These are phyloP conservation scores for Tephrocybe sp. DNA, from an alignment of 768 basidiomycete species.

Conservation along the genomic window DNA sequence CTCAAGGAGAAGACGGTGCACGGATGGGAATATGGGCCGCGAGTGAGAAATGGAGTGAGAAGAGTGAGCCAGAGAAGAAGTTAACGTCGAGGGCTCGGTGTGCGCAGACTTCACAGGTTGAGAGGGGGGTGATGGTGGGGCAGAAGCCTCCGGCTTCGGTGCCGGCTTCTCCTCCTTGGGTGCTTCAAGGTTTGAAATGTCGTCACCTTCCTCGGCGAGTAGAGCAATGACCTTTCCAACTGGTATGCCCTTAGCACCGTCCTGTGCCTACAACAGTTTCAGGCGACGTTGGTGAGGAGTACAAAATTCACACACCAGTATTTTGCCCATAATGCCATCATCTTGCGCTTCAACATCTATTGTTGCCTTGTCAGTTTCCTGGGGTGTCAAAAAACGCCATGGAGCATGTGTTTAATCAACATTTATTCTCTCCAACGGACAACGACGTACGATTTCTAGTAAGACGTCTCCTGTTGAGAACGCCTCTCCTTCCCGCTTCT, in stretches of 20 bases:
- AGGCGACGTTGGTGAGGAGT: background rate
- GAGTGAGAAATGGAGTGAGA: slow-evolving; percentile 48
- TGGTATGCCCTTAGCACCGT: slow-evolving; percentile 81
- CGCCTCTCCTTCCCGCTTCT: slow-evolving; percentile 80
- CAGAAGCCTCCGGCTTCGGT: slow-evolving; percentile 23
- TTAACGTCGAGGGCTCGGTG: slow-evolving; percentile 19
- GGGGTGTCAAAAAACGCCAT: slow-evolving; percentile 12
- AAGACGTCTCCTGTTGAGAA: slow-evolving; percentile 84
- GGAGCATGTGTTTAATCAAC: background rate
- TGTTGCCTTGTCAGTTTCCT: slow-evolving; percentile 95
- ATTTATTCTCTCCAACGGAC: background rate
- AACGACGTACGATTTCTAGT: slow-evolving; percentile 76
- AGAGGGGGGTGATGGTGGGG: slow-evolving; percentile 30
- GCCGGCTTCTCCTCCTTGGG: slow-evolving; percentile 47
- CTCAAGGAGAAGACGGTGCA: slow-evolving; percentile 75
- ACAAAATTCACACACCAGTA: slow-evolving; percentile 59
- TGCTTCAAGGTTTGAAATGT: slow-evolving; percentile 79
- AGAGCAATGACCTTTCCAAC: slow-evolving; percentile 91
- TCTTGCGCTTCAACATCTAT: slow-evolving; percentile 99
- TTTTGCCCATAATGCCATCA: slow-evolving; percentile 92
- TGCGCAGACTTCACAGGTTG: slow-evolving; percentile 22
- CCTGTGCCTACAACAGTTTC: slow-evolving; percentile 47
- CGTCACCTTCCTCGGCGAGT: slow-evolving; percentile 94
- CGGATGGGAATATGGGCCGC: slow-evolving; percentile 87
- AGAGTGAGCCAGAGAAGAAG: slow-evolving; percentile 28